These are phyloP conservation scores for Pisolithus sp. DNA, from an alignment of 768 basidiomycete species.

Conservation along the genomic window DNA sequence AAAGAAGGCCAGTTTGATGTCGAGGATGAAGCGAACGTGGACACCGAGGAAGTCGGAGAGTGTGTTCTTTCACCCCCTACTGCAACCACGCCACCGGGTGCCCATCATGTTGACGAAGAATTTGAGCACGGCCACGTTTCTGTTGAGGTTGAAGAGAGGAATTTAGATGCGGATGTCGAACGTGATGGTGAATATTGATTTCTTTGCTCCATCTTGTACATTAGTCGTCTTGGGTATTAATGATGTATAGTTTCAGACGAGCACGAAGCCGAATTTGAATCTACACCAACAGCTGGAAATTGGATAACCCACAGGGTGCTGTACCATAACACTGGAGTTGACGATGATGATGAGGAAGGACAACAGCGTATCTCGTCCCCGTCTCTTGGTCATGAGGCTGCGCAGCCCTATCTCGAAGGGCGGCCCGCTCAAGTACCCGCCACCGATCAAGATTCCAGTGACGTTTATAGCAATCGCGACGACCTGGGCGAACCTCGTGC, in stretches of 20 bases:
- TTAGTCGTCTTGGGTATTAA: constrained; percentile 25
- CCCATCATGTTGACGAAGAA: not conserved
- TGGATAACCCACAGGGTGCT: constrained; percentile 1
- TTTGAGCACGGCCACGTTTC: constrained; percentile 10
- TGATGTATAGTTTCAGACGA: constrained; percentile 20
- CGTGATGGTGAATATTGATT: constrained; percentile 41
- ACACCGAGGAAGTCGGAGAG: constrained; percentile 20
- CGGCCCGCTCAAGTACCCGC: not conserved
- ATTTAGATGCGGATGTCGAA: constrained; percentile 11
- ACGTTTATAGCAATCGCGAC: not conserved
- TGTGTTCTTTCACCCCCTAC: constrained; percentile 12
- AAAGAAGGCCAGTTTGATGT: constrained; percentile 9
- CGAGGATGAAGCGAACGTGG: constrained; percentile 20
- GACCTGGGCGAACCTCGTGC: not conserved
- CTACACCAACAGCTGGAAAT: constrained; percentile 8
- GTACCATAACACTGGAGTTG: constrained; percentile 2
- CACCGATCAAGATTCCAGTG: not conserved
- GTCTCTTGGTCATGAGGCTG: not conserved
- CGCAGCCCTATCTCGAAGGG: not conserved
- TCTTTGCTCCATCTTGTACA: constrained; percentile 17
- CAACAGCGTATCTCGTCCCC: not conserved
- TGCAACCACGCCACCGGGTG: not conserved
- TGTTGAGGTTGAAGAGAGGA: constrained; percentile 13
- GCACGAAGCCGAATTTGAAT: constrained; percentile 1
- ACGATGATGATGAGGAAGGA: constrained; percentile 2